phyloP scores from a whole-genome alignment of 192 early-diverging fungal species.

The Backusella circina region DNA sequence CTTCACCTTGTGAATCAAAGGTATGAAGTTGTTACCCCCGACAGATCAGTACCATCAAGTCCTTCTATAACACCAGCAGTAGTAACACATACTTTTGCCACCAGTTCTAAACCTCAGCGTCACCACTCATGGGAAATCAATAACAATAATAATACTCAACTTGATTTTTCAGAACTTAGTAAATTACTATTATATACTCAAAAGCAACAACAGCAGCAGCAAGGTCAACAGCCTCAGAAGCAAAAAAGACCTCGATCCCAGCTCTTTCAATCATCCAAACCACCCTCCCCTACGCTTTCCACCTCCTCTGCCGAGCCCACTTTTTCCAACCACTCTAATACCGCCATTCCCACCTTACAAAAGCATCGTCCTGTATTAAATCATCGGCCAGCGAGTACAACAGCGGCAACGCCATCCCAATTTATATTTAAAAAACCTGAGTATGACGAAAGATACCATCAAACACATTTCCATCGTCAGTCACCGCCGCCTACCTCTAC shows the following conservation, averaged over 20 bases:
- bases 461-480: slow-evolving; percentile 25
- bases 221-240: neutral
- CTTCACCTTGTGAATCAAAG: slow-evolving; percentile 15
- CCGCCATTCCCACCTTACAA: neutral
- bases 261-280: slow-evolving; percentile 20
- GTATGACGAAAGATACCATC: slow-evolving; percentile 22
- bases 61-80: slow-evolving; percentile 21
- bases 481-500: neutral
- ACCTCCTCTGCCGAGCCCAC: neutral
- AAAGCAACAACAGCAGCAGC: neutral
- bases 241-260: slow-evolving; percentile 12
- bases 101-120: neutral
- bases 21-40: slow-evolving; percentile 29
- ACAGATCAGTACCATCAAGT: slow-evolving; percentile 20
- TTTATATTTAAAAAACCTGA: slow-evolving; percentile 30
- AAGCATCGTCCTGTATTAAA: slow-evolving; percentile 8
- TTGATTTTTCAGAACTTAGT: slow-evolving; percentile 19
- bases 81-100: slow-evolving; percentile 16
- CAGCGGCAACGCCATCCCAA: slow-evolving; percentile 11
- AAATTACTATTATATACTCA: slow-evolving; percentile 1
- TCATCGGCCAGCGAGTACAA: slow-evolving; percentile 15
- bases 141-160: neutral
- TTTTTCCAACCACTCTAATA: neutral
- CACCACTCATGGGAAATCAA: neutral
- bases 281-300: slow-evolving; percentile 21